These are phyloP conservation scores for Amniculicola lignicola DNA, from an alignment of 495 filamentous ascomycete species.

Conservation along the genomic window DNA sequence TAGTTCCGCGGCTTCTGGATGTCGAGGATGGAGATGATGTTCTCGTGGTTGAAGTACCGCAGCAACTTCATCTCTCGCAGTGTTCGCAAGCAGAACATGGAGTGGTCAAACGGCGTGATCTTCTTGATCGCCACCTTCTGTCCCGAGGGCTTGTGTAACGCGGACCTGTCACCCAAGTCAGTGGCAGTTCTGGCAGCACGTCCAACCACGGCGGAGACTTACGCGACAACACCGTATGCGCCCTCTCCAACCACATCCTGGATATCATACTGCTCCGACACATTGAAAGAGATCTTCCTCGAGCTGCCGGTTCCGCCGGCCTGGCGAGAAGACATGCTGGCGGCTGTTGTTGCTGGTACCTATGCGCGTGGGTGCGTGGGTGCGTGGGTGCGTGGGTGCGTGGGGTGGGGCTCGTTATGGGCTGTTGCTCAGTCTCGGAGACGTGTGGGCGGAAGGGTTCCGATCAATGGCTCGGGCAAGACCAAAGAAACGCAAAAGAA, in stretches of 20 bases:
- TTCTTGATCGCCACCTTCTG: conserved; percentile 99
- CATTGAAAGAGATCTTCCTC: conserved; percentile 99
- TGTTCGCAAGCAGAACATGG: conserved; percentile 97
- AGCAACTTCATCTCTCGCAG: conserved; percentile 99
- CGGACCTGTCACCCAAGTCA: conserved; percentile 62
- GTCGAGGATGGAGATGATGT: conserved; percentile 99
- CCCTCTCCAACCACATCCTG: conserved; percentile 99
- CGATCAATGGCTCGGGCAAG: background rate
- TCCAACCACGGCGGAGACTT: conserved; percentile 42
- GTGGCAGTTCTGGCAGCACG: background rate
- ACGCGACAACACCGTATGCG: conserved; percentile 99
- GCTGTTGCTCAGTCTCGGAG: conserved; percentile 5
- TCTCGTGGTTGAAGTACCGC: conserved; percentile 99
- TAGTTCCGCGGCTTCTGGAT: conserved; percentile 97
- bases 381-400: conserved; percentile 21
- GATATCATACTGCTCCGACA: conserved; percentile 99
- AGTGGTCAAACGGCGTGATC: conserved; percentile 98
- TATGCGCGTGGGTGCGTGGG: conserved; percentile 24
- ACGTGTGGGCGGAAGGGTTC: background rate
- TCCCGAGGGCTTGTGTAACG: conserved; percentile 94
- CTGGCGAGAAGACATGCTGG: conserved; percentile 35
- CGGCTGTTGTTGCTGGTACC: background rate
- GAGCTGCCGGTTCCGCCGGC: conserved; percentile 48
- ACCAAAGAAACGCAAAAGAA: background rate
- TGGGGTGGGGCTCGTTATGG: conserved; percentile 2